These are phyloP conservation scores for Fremontodendron californicum DNA, from an alignment of 345 rosid genomes.

Conservation along the genomic window DNA sequence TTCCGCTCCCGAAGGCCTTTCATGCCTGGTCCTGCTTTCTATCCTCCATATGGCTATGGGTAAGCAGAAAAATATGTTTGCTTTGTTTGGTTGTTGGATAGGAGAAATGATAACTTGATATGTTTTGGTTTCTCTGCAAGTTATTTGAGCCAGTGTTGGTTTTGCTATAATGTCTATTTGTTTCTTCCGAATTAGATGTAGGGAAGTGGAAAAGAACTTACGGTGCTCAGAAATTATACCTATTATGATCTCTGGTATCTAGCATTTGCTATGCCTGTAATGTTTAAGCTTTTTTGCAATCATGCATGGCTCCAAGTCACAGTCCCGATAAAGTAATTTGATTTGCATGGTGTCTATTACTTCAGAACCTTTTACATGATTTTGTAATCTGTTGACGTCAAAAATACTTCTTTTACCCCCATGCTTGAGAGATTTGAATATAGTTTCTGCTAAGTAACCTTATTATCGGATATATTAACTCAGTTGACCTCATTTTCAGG, in stretches of 20 bases:
- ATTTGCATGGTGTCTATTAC: not conserved
- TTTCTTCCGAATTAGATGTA: not conserved
- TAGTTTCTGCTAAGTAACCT: not conserved
- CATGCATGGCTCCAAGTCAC: not conserved
- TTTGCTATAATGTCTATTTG: not conserved
- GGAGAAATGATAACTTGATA: not conserved
- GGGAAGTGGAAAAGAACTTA: not conserved
- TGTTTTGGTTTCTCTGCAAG: not conserved
- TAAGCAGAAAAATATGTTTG: slow-evolving; percentile 29
- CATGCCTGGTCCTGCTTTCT: slow-evolving; percentile 61
- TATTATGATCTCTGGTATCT: not conserved
- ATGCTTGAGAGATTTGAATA: not conserved
- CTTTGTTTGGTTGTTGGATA: not conserved
- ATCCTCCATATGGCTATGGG: slow-evolving; percentile 78
- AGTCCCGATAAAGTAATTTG: not conserved
- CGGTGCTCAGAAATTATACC: not conserved
- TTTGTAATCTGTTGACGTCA: not conserved
- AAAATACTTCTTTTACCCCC: not conserved
- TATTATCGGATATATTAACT: not conserved
- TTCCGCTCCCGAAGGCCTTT: slow-evolving; percentile 86
- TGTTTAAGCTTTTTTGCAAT: not conserved
- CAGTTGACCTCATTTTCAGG: slow-evolving; percentile 42
- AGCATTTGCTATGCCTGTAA: not conserved
- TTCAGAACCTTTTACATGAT: not conserved
- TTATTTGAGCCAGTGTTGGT: not conserved